phyloP scores from a whole-genome alignment of 2,329 filamentous ascomycete genomes.

The Neonectria neomacrospora region DNA sequence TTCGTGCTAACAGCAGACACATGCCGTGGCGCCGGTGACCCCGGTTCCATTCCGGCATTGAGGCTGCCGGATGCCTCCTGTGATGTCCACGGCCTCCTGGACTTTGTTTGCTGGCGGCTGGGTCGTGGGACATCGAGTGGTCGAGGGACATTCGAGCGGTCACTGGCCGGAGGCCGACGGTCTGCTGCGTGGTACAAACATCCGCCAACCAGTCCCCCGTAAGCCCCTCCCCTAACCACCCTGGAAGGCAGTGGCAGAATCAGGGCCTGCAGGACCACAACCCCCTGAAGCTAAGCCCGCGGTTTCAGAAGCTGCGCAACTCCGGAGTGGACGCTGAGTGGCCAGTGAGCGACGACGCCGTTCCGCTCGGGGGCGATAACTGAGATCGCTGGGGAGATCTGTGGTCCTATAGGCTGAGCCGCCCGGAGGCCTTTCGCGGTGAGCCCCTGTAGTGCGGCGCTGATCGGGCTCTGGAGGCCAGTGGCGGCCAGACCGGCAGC shows the following conservation, averaged over 20 bases:
- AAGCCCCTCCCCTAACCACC: slow-evolving; percentile 9
- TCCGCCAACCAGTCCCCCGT: slow-evolving; percentile 33
- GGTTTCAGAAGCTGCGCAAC: slow-evolving; percentile 41
- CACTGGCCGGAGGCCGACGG: slow-evolving; percentile 11
- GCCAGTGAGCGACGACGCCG: slow-evolving; percentile 35
- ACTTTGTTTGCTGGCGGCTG: slow-evolving; percentile 35
- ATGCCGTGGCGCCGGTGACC: slow-evolving; percentile 22
- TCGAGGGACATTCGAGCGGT: slow-evolving; percentile 30
- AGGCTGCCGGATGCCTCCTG: slow-evolving; percentile 38
- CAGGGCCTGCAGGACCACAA: slow-evolving; percentile 30
- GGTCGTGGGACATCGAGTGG: slow-evolving; percentile 39
- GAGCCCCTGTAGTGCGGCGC: slow-evolving; percentile 24
- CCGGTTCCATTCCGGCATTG: slow-evolving; percentile 24
- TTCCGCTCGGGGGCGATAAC: slow-evolving; percentile 27
- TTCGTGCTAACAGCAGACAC: slow-evolving; percentile 33
- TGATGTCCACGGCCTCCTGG: slow-evolving; percentile 10
- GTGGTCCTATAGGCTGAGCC: slow-evolving; percentile 36
- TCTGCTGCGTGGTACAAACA: background rate
- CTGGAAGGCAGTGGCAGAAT: slow-evolving; percentile 21
- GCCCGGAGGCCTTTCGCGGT: slow-evolving; percentile 21
- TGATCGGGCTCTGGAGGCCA: slow-evolving; percentile 11
- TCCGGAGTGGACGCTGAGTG: slow-evolving; percentile 26
- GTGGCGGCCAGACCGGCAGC: slow-evolving; percentile 7
- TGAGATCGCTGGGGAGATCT: slow-evolving; percentile 40
- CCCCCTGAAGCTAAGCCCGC: slow-evolving; percentile 29